Evolutionary conservation across 2,329 filamentous ascomycete genomes (phyloP), one percentile per base, ranked within the genome.

Genomic region (Botrytis sinoallii): DNA sequence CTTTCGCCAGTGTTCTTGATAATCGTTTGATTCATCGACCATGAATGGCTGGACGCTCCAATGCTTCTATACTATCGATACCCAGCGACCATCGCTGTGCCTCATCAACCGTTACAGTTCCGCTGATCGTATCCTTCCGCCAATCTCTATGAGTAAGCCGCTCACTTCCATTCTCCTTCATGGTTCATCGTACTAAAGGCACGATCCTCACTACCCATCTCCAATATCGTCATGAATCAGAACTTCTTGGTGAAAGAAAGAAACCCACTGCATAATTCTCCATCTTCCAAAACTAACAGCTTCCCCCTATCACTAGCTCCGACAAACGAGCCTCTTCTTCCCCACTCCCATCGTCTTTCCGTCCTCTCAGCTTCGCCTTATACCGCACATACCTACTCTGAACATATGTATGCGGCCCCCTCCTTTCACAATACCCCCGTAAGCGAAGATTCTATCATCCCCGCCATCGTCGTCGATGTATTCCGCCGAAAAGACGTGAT

Each of bases 401-500:
- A 74, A 16, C 69, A 79, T 46, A 76, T 78, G 74, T 76, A 74
- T 70, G 72, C 57, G 12, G 63, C 76, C 18, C 79, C 79, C 0
- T 75, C 78, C n/a, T 73, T 80, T 20, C 71, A 80, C 20, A 79
- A 76, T 3, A 75, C 71, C 48, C 73, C 74, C 16, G 77, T 79
- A 59, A 80, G 79, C 29, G 79, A 81, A 57, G 79, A 81, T 25
- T 77, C 76, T n/a, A 77, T 81, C 46, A 79, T 81, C 18, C 79
- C 79, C 3, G 79, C 78, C 1, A 80, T 81, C 66, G 69, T 81
- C 6, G 74, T 74, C 5, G 74, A 76, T 57, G 75, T 20, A 74
- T 77, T 3, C 75, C 1, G 70, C 48, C 35, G 22, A 68, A 68
- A 20, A 42, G 52, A 40, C 71, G 35, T 12, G 29, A 52, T 46